Conservation (phyloP, 768 basidiomycete species). For the Leccinum uliginosum region DNA sequence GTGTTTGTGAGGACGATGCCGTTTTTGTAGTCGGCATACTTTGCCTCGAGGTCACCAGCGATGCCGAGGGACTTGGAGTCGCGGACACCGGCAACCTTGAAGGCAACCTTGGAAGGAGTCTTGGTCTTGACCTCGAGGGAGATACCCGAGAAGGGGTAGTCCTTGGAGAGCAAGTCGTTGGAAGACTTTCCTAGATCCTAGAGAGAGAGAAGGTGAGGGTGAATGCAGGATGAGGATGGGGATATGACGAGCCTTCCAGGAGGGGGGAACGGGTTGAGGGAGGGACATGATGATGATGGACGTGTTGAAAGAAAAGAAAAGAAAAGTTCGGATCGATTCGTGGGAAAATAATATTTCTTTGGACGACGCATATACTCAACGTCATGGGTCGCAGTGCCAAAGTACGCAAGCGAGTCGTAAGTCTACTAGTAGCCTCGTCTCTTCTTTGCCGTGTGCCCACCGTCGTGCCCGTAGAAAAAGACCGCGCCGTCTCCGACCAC, state of each 20-base stretch:
- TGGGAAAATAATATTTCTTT: conserved; percentile 23
- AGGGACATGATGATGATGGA: conserved; percentile 60
- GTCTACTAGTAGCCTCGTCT: conserved; percentile 4
- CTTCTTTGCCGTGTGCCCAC: neutral
- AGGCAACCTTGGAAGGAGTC: conserved; percentile 84
- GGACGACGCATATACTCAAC: neutral
- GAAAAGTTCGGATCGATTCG: conserved; percentile 22
- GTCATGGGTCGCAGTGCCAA: conserved; percentile 36
- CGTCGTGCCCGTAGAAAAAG: conserved; percentile 24
- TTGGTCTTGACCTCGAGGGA: conserved; percentile 84
- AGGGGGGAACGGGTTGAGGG: conserved; percentile 94
- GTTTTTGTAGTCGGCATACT: conserved; percentile 87
- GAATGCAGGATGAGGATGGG: neutral
- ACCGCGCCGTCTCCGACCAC: conserved; percentile 1
- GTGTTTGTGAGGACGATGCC: conserved; percentile 92
- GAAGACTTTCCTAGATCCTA: conserved; percentile 97
- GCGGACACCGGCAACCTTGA: conserved; percentile 86
- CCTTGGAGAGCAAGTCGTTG: conserved; percentile 89
- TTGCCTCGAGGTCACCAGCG: conserved; percentile 90
- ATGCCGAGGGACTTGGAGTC: conserved; percentile 74
- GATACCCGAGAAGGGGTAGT: conserved; percentile 77
- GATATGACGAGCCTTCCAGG: conserved; percentile 72
- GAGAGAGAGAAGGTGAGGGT: conserved; percentile 1
- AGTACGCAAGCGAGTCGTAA: conserved; percentile 31
- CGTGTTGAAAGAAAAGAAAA: conserved; percentile 11